Evolutionary conservation across 2,329 filamentous ascomycete species (phyloP), one percentile per base, ranked within the genome.

Genomic region (Drechslerella coelobrocha): DNA sequence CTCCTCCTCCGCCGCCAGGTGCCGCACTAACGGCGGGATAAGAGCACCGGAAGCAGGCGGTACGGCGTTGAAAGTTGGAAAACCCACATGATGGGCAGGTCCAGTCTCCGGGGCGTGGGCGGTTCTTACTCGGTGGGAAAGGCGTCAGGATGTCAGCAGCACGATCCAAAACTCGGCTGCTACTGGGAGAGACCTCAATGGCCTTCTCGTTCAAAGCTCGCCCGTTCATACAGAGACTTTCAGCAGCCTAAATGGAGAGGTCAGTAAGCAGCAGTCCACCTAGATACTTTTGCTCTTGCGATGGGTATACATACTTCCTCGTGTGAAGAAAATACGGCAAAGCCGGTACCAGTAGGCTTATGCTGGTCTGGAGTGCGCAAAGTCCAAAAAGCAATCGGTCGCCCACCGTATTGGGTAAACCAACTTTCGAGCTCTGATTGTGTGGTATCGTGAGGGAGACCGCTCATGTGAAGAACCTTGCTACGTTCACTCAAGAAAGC

Each of bases 341-440:
- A 99, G 59, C 94, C 94, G 60, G 93, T 96, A 45, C 94, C 94
- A 8, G 94, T 99, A n/a, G 94, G 94, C 84, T 99, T 99, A 81
- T 97, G 94, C 81, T 97, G 94, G 80, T 99, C 94, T 2, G 94
- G 94, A 12, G 94, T 99, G 73, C 93, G 90, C 54, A 99, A 85
- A 17, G 94, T 99, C 94, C 94, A 99, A 82, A 99, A 99, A 19
- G 94, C 94, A 81, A 99, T 99, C 27, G 94, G 94, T 45, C 94
- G 90, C 53, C 94, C 94, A 73, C 94, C 94, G 78, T 96, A 99
- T 80, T 99, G 94, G 27, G 94, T 99, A 79, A 97, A 99, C 94
- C 94, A 99, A 81, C 92, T 97, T 82, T 99, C 94, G 23, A 99
- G 85, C 82, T 99, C 94, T 2, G 93, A 97, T 81, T 99, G 94